Evolutionary conservation across 306 rosid genomes (phyloP).

Genomic region (Castanea mollissima): DNA sequence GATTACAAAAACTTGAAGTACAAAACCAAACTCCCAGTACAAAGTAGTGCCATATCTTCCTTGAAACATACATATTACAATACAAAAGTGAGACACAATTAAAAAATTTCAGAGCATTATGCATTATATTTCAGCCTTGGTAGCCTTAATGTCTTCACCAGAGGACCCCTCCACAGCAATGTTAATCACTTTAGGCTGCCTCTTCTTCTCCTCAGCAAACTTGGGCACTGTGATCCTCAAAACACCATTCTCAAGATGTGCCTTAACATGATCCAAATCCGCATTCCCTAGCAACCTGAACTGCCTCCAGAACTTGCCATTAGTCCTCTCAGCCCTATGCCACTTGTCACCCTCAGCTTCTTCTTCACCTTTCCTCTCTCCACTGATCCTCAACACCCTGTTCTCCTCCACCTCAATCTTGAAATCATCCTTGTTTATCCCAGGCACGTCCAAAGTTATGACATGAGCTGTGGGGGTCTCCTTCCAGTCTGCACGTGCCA

Average conservation of each 20-base stretch:
- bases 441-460: slow-evolving; percentile 37
- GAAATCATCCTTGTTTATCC: slow-evolving; percentile 38
- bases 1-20: too few relatives aligned
- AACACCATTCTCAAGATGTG: slow-evolving; percentile 33
- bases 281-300: slow-evolving; percentile 41
- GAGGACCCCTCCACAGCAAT: slow-evolving; percentile 9
- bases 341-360: slow-evolving; percentile 32
- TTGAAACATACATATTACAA: neutral
- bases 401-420: slow-evolving; percentile 46
- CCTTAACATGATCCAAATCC: slow-evolving; percentile 35
- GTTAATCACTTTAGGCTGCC: slow-evolving; percentile 28
- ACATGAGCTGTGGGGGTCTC: slow-evolving; percentile 30
- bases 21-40: too few relatives aligned
- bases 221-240: slow-evolving; percentile 39
- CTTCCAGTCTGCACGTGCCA: slow-evolving; percentile 54
- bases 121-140: neutral
- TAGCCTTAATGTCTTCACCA: slow-evolving; percentile 16
- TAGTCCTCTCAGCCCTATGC: slow-evolving; percentile 40
- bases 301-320: slow-evolving; percentile 48
- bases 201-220: slow-evolving; percentile 27
- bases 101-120: neutral
- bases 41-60: neutral
- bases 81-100: neutral
- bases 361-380: slow-evolving; percentile 27
- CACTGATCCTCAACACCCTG: slow-evolving; percentile 43